Evolutionary conservation across 768 basidiomycete genomes (phyloP).

Genomic region (Pholiota molesta): DNA sequence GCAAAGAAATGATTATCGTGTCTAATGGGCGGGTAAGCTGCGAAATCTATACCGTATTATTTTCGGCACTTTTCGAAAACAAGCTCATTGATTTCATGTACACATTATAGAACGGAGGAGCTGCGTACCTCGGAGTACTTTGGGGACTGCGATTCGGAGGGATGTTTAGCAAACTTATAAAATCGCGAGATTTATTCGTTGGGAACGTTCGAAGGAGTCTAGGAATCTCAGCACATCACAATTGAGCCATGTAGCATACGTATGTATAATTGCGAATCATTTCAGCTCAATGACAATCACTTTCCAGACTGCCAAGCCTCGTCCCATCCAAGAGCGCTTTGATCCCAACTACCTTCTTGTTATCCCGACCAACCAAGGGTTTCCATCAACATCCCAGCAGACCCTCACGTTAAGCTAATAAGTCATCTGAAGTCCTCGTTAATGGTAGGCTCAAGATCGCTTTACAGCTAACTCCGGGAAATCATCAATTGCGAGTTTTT

Average conservation of each 20-base stretch:
- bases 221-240: neutral
- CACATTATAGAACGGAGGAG: slow-evolving; percentile 40
- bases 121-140: slow-evolving; percentile 41
- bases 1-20: slow-evolving; percentile 23
- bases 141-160: slow-evolving; percentile 51
- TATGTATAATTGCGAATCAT: too few species aligned
- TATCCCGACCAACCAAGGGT: slow-evolving; percentile 58
- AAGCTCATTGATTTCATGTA: neutral
- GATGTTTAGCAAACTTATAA: slow-evolving; percentile 38
- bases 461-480: too few species aligned
- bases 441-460: too few species aligned
- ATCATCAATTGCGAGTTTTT: too few species aligned
- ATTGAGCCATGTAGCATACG: neutral
- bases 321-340: slow-evolving; percentile 62
- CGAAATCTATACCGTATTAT: neutral
- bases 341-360: slow-evolving; percentile 52
- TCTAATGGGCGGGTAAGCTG: slow-evolving; percentile 22
- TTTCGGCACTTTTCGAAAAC: neutral
- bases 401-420: slow-evolving; percentile 23
- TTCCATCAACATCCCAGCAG: slow-evolving; percentile 59
- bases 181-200: slow-evolving; percentile 34
- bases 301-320: slow-evolving; percentile 49
- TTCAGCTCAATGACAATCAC: neutral
- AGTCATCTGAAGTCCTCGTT: too few species aligned
- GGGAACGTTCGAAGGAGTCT: slow-evolving; percentile 12